Evolutionary conservation across 1,284 basidiomycete species (phyloP).

Genomic region (Ganoderma leucocontextum): DNA sequence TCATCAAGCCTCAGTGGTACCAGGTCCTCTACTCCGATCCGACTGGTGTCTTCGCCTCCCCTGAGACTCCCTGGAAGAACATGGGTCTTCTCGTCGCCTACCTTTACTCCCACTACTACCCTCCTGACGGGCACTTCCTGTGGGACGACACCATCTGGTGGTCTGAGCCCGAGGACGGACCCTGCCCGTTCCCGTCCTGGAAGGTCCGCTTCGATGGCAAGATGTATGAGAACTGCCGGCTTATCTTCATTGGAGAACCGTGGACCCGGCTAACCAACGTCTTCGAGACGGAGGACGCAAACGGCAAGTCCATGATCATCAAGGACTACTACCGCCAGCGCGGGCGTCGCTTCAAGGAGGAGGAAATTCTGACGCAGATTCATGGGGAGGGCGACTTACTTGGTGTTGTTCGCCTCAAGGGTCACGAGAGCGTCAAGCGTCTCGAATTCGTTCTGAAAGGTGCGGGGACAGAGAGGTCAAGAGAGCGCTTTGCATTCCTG

Average conservation of each 20-base stretch:
- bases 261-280: not conserved
- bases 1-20: constrained; percentile 13
- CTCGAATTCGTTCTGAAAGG: not conserved
- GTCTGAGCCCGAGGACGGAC: too few species aligned
- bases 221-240: not conserved
- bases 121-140: not conserved
- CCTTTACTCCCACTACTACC: constrained; percentile 16
- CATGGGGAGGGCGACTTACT: not conserved
- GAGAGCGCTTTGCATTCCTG: not conserved
- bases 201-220: not conserved
- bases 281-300: not conserved
- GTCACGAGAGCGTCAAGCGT: not conserved
- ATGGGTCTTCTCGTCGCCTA: constrained; percentile 5
- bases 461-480: not conserved
- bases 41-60: constrained; percentile 9
- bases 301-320: not conserved
- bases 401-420: not conserved
- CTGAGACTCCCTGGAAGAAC: not conserved
- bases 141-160: too few species aligned
- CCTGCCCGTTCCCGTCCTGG: too few species aligned
- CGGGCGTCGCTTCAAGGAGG: not conserved
- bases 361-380: not conserved
- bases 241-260: not conserved
- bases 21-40: constrained; percentile 21
- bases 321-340: not conserved